Base-by-base conservation (phyloP, 805 yeast species). In the Zygotorulaspora florentina region DNA sequence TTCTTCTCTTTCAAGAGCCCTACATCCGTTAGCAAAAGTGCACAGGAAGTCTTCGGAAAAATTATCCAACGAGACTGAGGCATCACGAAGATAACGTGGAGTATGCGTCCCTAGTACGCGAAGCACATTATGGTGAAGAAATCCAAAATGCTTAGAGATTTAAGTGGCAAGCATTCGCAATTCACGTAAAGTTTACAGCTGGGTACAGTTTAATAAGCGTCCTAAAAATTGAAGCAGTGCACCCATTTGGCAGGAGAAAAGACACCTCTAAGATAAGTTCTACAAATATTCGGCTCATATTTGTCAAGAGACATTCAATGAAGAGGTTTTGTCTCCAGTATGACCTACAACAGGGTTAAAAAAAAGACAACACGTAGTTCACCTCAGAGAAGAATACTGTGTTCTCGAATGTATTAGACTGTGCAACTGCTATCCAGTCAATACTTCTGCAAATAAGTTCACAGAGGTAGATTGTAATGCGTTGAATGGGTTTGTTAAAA, bases 241-340 rank as follows among this genome's bases (percentile, higher is more conserved):
- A 74, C 77, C 74, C 68, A 71, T 39, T 59, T 70, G 52, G 59
- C 64, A 38, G 50, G 66, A 39, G 40, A 59, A 56, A 68, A 71
- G 58, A 58, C 64, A 51, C 47, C 59, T 50, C 53, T 55, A 44
- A 59, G 66, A 68, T 54, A 39, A 54, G 29, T 69, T 62, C 55
- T 74, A 73, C 54, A 44, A 55, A 27, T 63, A 65, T 53, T 75
- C 71, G 74, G 47, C 58, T 15, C 50, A 47, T 2, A 71, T 76
- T 1, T 54, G 53, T 2, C 34, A 40, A 4, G 13, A 25, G 18
- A 74, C 77, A 10, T 53, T 51, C 8, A 65, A 63, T 27, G 73
- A 72, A 0, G 57, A 64, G 34, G 71, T 70, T 10, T 69, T 77
- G 23, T 59, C 72, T 43, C 81, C 82, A 7, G 73, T 67, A 4